These are phyloP conservation scores for Rhizoclosmatium globosum DNA, from an alignment of 192 early-diverging fungal genomes.

Conservation along the genomic window DNA sequence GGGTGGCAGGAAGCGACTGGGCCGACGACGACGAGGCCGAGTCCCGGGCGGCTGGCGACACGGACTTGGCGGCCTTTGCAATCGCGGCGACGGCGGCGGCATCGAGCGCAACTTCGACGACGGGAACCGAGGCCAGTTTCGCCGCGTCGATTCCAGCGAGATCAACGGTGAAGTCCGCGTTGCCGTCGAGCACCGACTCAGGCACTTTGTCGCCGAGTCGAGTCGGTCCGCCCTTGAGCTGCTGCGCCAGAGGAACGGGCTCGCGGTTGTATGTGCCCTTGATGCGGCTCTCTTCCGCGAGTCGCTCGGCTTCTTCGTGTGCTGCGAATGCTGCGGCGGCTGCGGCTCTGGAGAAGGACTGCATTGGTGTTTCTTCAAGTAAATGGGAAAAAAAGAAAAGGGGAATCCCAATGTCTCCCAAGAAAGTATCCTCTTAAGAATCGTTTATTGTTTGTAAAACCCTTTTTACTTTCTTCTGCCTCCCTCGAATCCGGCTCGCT, in stretches of 20 bases:
- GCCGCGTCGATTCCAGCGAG: constrained; percentile 55
- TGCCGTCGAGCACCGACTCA: constrained; percentile 7
- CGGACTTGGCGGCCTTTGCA: constrained; percentile 88
- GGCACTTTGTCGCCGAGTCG: not conserved
- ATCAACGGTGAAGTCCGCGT: constrained; percentile 41
- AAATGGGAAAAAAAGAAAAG: not conserved
- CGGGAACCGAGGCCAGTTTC: constrained; percentile 38
- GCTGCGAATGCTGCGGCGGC: constrained; percentile 32
- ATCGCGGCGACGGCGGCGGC: constrained; percentile 89
- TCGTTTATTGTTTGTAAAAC: not conserved
- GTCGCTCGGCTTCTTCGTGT: constrained; percentile 18
- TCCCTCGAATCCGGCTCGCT: constrained; percentile 28
- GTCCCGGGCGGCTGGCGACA: not conserved
- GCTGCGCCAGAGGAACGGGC: not conserved
- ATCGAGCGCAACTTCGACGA: constrained; percentile 52
- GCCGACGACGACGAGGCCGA: no score
- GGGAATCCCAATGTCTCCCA: not conserved
- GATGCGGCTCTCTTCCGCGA: constrained; percentile 22
- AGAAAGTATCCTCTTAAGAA: no score
- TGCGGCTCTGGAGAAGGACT: constrained; percentile 19
- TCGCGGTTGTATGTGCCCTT: constrained; percentile 11
- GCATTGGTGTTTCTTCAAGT: not conserved
- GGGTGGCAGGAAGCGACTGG: not conserved
- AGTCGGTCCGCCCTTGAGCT: not conserved
- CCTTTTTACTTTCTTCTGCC: constrained; percentile 17